phyloP scores from a whole-genome alignment of 164 flowering plant genomes.

The Pachysandra terminalis region DNA sequence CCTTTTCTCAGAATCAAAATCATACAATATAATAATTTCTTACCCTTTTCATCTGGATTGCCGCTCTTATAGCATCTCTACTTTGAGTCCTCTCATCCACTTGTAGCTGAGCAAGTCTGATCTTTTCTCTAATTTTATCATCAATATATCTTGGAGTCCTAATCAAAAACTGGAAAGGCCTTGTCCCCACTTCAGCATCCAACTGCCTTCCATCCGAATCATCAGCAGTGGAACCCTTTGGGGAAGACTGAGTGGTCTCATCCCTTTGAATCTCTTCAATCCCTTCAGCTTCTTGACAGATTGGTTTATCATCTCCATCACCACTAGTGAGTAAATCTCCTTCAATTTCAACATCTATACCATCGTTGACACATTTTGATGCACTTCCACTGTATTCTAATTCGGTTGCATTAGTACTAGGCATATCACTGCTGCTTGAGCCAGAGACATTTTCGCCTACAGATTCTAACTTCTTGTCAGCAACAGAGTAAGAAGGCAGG shows the following conservation, averaged over 20 bases:
- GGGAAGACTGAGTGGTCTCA: slow-evolving; percentile 16
- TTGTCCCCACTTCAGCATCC: slow-evolving; percentile 31
- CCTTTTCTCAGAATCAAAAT: slow-evolving; percentile 3
- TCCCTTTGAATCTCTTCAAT: slow-evolving; percentile 8
- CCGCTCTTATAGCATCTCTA: slow-evolving; percentile 55
- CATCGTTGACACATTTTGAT: slow-evolving; percentile 5
- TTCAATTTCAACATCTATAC: slow-evolving; percentile 17
- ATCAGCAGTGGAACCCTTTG: slow-evolving; percentile 22
- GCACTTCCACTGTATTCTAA: slow-evolving; percentile 12
- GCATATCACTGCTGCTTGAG: background rate
- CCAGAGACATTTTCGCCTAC: slow-evolving; percentile 5
- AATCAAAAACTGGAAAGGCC: slow-evolving; percentile 47
- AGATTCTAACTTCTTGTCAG: slow-evolving; percentile 10
- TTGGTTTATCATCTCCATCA: slow-evolving; percentile 9
- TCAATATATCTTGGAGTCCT: slow-evolving; percentile 64
- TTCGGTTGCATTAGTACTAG: background rate
- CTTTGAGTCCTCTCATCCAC: slow-evolving; percentile 57
- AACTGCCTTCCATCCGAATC: slow-evolving; percentile 29
- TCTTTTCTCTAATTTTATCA: slow-evolving; percentile 48
- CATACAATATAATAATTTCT: slow-evolving; percentile 9
- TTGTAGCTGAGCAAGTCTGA: slow-evolving; percentile 43
- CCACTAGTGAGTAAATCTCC: background rate
- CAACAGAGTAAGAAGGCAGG: slow-evolving; percentile 5
- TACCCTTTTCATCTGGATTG: slow-evolving; percentile 50
- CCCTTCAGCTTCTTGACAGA: slow-evolving; percentile 8